A percentile compares a stretch with the other conserved stretches of the same genome.
Conservation (phyloP, 768 basidiomycete genomes). For the Asterophora parasitica region DNA sequence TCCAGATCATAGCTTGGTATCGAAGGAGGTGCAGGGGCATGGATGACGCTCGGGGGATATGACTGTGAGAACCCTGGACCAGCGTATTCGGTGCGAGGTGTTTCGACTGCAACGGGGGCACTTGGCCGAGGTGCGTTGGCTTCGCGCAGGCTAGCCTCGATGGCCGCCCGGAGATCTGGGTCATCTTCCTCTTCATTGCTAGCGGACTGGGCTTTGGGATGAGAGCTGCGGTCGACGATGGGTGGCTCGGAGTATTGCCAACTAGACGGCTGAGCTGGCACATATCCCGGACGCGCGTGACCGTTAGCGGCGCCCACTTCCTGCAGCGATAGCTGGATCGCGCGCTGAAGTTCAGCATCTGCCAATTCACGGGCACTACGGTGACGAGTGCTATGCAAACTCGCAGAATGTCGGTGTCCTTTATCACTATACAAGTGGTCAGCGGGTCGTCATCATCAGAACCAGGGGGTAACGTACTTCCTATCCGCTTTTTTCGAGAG, state of each 20-base stretch:
- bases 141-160: conserved; percentile 92
- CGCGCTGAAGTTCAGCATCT: conserved; percentile 89
- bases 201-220: conserved; percentile 27
- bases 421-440: conserved; percentile 32
- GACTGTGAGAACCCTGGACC: conserved; percentile 42
- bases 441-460: background rate
- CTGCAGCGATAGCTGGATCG: conserved; percentile 86
- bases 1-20: conserved; percentile 78
- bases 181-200: conserved; percentile 76
- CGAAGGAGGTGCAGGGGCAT: conserved; percentile 43
- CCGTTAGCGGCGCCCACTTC: conserved; percentile 57
- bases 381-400: conserved; percentile 50
- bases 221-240: conserved; percentile 52
- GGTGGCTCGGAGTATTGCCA: conserved; percentile 72
- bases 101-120: conserved; percentile 61
- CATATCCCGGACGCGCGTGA: conserved; percentile 57
- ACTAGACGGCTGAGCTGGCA: conserved; percentile 55
- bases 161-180: conserved; percentile 87
- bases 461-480: conserved; percentile 31
- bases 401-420: conserved; percentile 50
- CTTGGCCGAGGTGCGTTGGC: conserved; percentile 73
- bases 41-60: conserved; percentile 32
- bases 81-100: conserved; percentile 41
- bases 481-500: conserved; percentile 61
- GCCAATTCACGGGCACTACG: conserved; percentile 55